phyloP scores from a whole-genome alignment of 2,329 filamentous ascomycete species.

The Chaetothyriales sp. region DNA sequence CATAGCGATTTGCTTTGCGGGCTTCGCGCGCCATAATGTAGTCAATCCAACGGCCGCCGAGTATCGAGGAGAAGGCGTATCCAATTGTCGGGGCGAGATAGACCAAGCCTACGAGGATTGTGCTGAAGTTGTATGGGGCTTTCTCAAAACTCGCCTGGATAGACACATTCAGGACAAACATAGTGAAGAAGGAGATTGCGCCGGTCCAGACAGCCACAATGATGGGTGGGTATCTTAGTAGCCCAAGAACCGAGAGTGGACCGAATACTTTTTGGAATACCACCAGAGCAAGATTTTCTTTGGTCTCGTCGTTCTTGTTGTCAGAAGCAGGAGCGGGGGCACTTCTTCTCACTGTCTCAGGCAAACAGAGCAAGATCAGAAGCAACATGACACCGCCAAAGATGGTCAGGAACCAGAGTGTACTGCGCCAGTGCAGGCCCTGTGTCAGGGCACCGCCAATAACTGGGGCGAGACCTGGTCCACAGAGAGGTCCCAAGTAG shows the following conservation, averaged over 20 bases:
- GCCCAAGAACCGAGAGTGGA: constrained; percentile 54
- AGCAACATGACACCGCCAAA: constrained; percentile 41
- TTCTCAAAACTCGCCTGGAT: constrained; percentile 53
- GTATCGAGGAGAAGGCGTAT: constrained; percentile 50
- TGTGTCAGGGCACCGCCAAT: constrained; percentile 56
- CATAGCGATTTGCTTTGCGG: constrained; percentile 49
- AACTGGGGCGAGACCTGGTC: constrained; percentile 59
- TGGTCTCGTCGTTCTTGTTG: too few relatives aligned
- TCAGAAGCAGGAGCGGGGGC: constrained; percentile 39
- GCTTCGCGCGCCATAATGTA: constrained; percentile 71
- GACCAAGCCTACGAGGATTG: constrained; percentile 67
- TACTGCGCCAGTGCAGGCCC: constrained; percentile 55
- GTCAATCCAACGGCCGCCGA: constrained; percentile 65
- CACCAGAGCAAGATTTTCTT: too few relatives aligned
- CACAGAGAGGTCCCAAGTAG: constrained; percentile 61
- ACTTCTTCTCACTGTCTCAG: constrained; percentile 19
- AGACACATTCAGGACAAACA: constrained; percentile 67
- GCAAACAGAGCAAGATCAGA: constrained; percentile 28
- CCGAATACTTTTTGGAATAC: too few relatives aligned
- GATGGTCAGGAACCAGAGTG: constrained; percentile 60
- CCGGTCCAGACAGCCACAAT: constrained; percentile 57
- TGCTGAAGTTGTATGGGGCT: constrained; percentile 62
- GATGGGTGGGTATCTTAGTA: constrained; percentile 59
- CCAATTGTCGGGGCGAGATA: constrained; percentile 85
- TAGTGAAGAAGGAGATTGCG: constrained; percentile 55